Percentiles rank a stretch among this genome's conserved stretches.
phyloP scores from a whole-genome alignment of 1,284 basidiomycete species.

The Puccinia polysora region DNA sequence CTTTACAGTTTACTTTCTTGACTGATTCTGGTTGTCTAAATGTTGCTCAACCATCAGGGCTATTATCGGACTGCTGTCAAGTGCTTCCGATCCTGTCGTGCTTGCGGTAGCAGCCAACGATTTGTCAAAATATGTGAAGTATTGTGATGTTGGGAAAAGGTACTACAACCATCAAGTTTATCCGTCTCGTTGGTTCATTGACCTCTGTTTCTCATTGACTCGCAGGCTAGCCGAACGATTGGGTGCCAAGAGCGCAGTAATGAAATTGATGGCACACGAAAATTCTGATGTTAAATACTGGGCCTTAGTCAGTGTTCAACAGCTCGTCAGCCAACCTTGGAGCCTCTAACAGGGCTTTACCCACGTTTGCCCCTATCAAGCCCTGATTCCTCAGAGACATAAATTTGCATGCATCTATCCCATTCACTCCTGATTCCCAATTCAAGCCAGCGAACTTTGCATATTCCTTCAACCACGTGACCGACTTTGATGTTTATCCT shows the following conservation, averaged over 20 bases:
- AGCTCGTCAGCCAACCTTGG: conserved; percentile 50
- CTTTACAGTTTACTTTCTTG: not conserved
- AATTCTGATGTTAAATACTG: conserved; percentile 87
- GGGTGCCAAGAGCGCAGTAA: conserved; percentile 80
- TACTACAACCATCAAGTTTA: conserved; percentile 52
- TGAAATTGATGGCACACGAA: conserved; percentile 87
- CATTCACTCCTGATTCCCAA: too few relatives aligned
- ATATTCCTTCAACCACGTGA: too few relatives aligned
- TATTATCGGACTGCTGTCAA: conserved; percentile 25
- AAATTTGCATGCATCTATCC: too few relatives aligned
- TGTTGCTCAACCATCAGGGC: not conserved
- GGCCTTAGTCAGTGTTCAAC: conserved; percentile 69
- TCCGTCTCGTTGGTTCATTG: conserved; percentile 28
- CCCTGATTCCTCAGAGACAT: too few relatives aligned
- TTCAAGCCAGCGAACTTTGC: too few relatives aligned
- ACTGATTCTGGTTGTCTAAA: not conserved
- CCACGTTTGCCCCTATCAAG: too few relatives aligned
- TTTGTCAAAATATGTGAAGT: conserved; percentile 86
- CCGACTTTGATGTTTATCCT: too few relatives aligned
- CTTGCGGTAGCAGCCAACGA: conserved; percentile 86
- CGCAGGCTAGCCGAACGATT: conserved; percentile 71
- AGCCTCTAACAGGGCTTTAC: conserved; percentile 18
- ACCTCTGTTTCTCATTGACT: not conserved
- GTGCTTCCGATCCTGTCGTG: conserved; percentile 62
- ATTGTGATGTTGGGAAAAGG: conserved; percentile 84